Evolutionary conservation across 208 protist genomes (phyloP), one percentile per base, ranked within the genome.

Genomic region (Acanthamoeba lenticulata): DNA sequence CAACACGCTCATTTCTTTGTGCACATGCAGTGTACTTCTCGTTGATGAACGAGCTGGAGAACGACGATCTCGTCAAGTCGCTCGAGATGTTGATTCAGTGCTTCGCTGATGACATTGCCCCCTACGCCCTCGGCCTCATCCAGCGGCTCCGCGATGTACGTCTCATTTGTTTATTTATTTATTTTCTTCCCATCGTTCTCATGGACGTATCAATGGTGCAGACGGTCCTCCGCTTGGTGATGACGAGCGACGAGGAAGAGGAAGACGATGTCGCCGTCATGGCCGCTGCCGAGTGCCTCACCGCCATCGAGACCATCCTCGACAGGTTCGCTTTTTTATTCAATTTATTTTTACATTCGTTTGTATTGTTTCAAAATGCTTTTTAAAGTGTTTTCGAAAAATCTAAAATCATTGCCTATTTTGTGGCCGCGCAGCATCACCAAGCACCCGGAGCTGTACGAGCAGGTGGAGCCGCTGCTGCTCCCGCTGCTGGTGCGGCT

Each of bases 11-110:
- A n/a, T n/a, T 52, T 52, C 45, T 52, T 15, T 29, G 60, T 67
- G 60, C n/a, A 52, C 72, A 34, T 32, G 27, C 72, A 89, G 79
- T 62, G 47, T 89, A 89, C 79, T 62, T 89, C 34, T 9, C 29
- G 0, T 40, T 89, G 79, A 89, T 89, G 79, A 89, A 62, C 79
- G 79, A 89, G 32, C 24, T 89, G 6, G 79, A 89, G 19, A 89
- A 89, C 79, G 79, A 89, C 29, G 79, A 89, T n/a, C 79, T 89
- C 47, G 79, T 89, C 79, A 89, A 62, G 49, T 65, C 79, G 40
- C 38, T 89, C 6, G 29, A 89, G 49, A 62, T 89, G 47, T 60
- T 62, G n/a, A 89, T 89, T 17, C 42, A 62, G 47, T 62, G 49
- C 42, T 89, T 65, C 79, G 27, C 27, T 0, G 34, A 32, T 24